These are phyloP conservation scores for Fimicolochytrium jonesii DNA, from an alignment of 192 early-diverging fungal species.

Conservation along the genomic window DNA sequence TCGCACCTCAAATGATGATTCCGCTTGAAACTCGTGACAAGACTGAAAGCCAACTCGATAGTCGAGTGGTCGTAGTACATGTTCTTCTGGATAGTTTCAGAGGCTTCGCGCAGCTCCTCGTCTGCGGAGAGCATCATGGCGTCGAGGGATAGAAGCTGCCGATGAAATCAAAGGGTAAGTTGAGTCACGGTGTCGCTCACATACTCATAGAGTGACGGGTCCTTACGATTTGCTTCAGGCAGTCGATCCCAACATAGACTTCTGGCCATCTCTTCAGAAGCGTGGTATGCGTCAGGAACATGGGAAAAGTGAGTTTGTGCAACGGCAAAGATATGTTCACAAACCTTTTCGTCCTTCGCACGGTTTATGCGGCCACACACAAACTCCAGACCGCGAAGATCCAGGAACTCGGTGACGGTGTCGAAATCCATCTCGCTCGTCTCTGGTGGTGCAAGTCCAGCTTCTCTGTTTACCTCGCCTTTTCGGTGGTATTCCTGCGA, in stretches of 20 bases:
- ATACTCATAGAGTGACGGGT: background rate
- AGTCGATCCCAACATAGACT: constrained; percentile 49
- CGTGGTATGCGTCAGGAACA: too few species aligned
- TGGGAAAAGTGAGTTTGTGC: too few species aligned
- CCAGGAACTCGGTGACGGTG: constrained; percentile 36
- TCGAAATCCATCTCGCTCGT: constrained; percentile 44
- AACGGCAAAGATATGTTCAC: too few species aligned
- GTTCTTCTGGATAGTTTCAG: constrained; percentile 65
- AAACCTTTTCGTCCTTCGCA: constrained; percentile 39
- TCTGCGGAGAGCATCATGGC: constrained; percentile 49
- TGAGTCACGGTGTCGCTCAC: background rate
- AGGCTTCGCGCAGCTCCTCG: constrained; percentile 49
- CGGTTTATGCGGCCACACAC: constrained; percentile 28
- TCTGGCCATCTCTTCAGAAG: constrained; percentile 55
- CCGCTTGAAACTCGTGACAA: constrained; percentile 44
- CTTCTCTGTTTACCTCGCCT: too few species aligned
- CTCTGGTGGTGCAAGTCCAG: too few species aligned
- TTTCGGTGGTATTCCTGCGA: too few species aligned
- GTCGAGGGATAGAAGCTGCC: constrained; percentile 47
- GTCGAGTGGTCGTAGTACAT: constrained; percentile 64
- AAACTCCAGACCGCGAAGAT: constrained; percentile 32
- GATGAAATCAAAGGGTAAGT: background rate
- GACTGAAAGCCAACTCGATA: constrained; percentile 53
- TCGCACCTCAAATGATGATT: constrained; percentile 19
- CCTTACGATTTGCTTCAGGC: constrained; percentile 60